These are phyloP conservation scores for Taxawa tesnikishii DNA, from an alignment of 2,329 filamentous ascomycete genomes.

Conservation along the genomic window DNA sequence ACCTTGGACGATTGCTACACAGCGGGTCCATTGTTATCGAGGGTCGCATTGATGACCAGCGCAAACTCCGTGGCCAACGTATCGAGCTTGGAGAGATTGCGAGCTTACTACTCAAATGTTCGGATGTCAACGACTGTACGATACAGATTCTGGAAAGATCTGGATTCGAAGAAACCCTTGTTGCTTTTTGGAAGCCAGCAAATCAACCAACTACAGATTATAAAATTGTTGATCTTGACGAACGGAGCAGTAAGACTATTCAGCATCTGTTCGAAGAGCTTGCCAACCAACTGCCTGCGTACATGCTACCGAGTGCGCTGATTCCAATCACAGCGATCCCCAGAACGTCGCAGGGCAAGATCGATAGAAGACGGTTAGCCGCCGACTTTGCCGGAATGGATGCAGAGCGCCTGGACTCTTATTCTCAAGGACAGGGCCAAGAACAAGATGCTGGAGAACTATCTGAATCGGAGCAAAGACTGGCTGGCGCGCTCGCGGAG, in stretches of 20 bases:
- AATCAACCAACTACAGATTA: constrained; percentile 17
- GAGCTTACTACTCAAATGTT: constrained; percentile 42
- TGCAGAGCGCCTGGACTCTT: constrained; percentile 30
- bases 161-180: constrained; percentile 40
- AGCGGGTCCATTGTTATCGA: constrained; percentile 64
- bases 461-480: constrained; percentile 41
- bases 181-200: constrained; percentile 55
- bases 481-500: constrained; percentile 44
- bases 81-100: constrained; percentile 72
- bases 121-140: constrained; percentile 46
- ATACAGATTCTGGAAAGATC: constrained; percentile 44
- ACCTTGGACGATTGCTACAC: constrained; percentile 65
- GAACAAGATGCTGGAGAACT: constrained; percentile 29
- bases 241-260: constrained; percentile 17
- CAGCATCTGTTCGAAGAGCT: constrained; percentile 43
- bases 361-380: constrained; percentile 47
- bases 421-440: constrained; percentile 20
- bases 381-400: constrained; percentile 35
- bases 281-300: constrained; percentile 47
- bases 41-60: constrained; percentile 64
- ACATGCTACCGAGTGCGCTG: constrained; percentile 69
- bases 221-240: constrained; percentile 24
- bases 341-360: constrained; percentile 62
- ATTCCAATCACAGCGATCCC: constrained; percentile 60
- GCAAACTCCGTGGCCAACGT: constrained; percentile 70